Conservation (phyloP, 768 basidiomycete species). For the Harrya chromipes region DNA sequence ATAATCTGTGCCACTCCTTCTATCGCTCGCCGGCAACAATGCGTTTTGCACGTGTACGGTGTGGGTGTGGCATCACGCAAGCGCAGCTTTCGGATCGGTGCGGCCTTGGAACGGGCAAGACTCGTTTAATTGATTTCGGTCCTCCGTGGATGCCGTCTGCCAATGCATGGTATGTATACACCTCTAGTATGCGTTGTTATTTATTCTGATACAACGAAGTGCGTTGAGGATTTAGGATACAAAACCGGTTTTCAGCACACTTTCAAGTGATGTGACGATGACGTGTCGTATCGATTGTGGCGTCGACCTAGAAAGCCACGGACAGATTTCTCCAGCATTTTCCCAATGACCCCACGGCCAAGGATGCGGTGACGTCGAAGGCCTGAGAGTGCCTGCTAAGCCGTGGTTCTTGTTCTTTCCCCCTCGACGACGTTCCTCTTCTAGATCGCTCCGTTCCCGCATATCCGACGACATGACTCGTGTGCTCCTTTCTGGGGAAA, state of each 20-base stretch:
- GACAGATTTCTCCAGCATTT: not conserved
- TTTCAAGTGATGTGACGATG: not conserved
- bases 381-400: no score
- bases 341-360: no score
- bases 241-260: not conserved
- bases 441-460: no score
- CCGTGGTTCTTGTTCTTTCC: not conserved
- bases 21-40: conserved; percentile 20
- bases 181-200: not conserved
- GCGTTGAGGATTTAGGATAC: not conserved
- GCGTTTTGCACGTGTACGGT: conserved; percentile 21
- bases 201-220: not conserved
- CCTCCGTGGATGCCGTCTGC: not conserved
- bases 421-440: no score
- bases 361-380: no score
- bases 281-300: not conserved
- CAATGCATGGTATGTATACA: not conserved
- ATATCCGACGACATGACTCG: no score
- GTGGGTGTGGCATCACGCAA: conserved; percentile 2
- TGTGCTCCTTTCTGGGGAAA: no score
- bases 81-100: conserved; percentile 3
- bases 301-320: not conserved
- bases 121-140: not conserved
- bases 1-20: conserved; percentile 21
- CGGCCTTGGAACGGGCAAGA: conserved; percentile 11